Evolutionary conservation across 208 protist species (phyloP).

Genomic region (Leishmania lainsoni): DNA sequence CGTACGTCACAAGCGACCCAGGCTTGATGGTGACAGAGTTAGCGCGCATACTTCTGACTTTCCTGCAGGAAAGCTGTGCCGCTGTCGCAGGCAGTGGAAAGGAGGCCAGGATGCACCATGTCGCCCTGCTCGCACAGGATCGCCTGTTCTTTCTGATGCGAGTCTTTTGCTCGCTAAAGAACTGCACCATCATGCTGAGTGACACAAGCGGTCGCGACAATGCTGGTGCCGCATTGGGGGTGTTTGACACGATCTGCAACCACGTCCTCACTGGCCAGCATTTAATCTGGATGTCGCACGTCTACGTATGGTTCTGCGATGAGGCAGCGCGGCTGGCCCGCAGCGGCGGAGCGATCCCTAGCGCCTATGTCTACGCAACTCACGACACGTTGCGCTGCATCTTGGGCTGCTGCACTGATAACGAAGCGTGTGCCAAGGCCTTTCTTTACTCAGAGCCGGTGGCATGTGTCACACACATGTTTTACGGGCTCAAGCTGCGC

Average conservation of each 20-base stretch:
- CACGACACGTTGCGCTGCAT: slow-evolving; percentile 55
- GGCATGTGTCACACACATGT: slow-evolving; percentile 65
- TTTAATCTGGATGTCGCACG: slow-evolving; percentile 51
- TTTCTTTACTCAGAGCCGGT: slow-evolving; percentile 75
- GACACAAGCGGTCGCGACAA: slow-evolving; percentile 19
- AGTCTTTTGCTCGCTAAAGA: slow-evolving; percentile 50
- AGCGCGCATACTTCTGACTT: slow-evolving; percentile 47
- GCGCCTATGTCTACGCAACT: slow-evolving; percentile 37
- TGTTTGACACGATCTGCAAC: slow-evolving; percentile 35
- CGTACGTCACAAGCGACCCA: slow-evolving; percentile 53
- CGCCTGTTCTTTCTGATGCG: slow-evolving; percentile 65
- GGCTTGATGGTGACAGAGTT: slow-evolving; percentile 34
- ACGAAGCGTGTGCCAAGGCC: slow-evolving; percentile 40
- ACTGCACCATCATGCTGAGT: slow-evolving; percentile 51
- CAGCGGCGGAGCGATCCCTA: slow-evolving; percentile 29
- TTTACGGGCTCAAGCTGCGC: slow-evolving; percentile 77
- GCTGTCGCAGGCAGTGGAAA: slow-evolving; percentile 11
- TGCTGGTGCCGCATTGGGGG: background rate
- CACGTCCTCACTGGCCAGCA: slow-evolving; percentile 34
- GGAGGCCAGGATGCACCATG: slow-evolving; percentile 29
- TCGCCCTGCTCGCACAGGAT: slow-evolving; percentile 38
- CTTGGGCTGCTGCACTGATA: slow-evolving; percentile 47
- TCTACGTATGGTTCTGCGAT: slow-evolving; percentile 61
- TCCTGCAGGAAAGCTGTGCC: slow-evolving; percentile 39
- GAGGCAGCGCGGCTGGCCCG: slow-evolving; percentile 35